Base-by-base conservation (phyloP, 2,329 filamentous ascomycete genomes). In the Penicillium palitans region DNA sequence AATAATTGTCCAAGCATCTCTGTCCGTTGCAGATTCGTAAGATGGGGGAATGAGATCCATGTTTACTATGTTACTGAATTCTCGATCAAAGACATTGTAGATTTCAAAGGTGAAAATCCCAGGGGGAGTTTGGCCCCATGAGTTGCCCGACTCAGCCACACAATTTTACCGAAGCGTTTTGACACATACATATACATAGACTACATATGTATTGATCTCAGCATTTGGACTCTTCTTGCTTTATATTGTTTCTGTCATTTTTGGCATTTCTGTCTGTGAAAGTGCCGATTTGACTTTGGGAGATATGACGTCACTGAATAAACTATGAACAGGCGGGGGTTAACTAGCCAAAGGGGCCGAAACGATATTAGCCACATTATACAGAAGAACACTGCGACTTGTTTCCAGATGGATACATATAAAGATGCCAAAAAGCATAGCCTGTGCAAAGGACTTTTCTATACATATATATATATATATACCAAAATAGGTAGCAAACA, bases 31-130 rank as follows among this genome's bases (percentile, higher is more conserved):
- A 47, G 76, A 79, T 65, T 84, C 78, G 68, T 87, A 87, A n/a
- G 83, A 84, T 5, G 85, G 85, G 31, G 83, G 83, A 52, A 83
- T 76, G 51, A 81, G 78, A 66, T 86, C 83, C 83, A 85, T 85
- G 6, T 44, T 44, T 25, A 37, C 6, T 42, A n/a, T 40, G 7
- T 17, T 17, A 12, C 13, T 27, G 7, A 13, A 24, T 40, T 49
- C 17, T 10, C n/a, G 12, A 41, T 33, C 4, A 31, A 46, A 31
- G 21, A 19, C n/a, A 31, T 42, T 12, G 21, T 25, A 17, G 7
- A 17, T n/a, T 39, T 29, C 13, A 21, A 29, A 27, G 21, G n/a
- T 27, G 5, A 10, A 50, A 33, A 49, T 41, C n/a, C 9, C 15
- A 31, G 44, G 10, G 15, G 37, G 9, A 35, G 17, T 25, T 50